Base-by-base conservation (phyloP, 345 rosid species). In the Corymbia maculata region DNA sequence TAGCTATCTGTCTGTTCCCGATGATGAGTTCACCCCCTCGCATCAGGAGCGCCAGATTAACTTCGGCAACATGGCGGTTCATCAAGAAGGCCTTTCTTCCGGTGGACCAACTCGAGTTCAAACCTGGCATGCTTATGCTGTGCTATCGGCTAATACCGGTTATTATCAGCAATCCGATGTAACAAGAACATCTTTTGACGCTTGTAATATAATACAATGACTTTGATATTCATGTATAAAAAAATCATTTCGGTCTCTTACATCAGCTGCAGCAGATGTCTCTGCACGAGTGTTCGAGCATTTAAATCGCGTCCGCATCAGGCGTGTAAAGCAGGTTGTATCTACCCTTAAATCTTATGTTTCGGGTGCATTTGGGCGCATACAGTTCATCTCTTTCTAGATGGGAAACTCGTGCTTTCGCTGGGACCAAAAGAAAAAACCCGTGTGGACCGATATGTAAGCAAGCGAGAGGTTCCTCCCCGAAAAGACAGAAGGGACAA, bases 41-140 rank as follows among this genome's bases (percentile, higher is more conserved):
- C 93, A 94, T 55, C 26, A 19, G 82, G 96, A 93, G 79, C 89
- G 97, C 28, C 96, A 96, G 91, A 94, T 97, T 85, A 94, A 94
- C 87, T 97, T 97, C 91, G 89, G 79, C 51, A 11, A 70, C 13
- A 3, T 10, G 47, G 1, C 26, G 24, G 26, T 17, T 3, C 82
- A 36, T 36, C 45, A 13, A 70, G 26, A 70, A 36, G 82, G 82
- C 44, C 47, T 70, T 36, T 42, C 82, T 70, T 36, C 11, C 47
- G 8, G 47, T 17, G 82, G 82, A 70, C 17, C 26, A 13, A 70
- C 47, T 70, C 26, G 13, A 36, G 47, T 36, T 70, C 47, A 1
- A 36, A 70, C 19, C 47, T 17, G 82, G 82, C 82, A 70, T 9
- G 82, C 82, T 70, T 26, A 47, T 36, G 82, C 12, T 19, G 47